Evolutionary conservation across 2,329 filamentous ascomycete genomes (phyloP).

Genomic region (Talaromyces sp.): DNA sequence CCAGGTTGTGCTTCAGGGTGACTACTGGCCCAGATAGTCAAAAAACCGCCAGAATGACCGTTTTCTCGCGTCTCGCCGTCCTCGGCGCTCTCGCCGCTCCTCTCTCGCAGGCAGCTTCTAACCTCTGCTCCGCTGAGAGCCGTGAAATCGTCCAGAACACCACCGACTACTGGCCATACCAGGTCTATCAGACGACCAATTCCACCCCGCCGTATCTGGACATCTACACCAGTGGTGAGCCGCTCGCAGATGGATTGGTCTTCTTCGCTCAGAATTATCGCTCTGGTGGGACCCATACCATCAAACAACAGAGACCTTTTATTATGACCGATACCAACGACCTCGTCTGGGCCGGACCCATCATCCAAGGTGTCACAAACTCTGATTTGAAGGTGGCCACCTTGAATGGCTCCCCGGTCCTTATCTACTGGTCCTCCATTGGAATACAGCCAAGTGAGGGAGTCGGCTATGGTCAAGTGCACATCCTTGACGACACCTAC

Average conservation of each 20-base stretch:
- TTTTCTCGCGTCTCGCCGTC: background rate
- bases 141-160: background rate
- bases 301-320: background rate
- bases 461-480: background rate
- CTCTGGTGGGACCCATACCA: background rate
- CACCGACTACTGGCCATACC: background rate
- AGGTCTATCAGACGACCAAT: background rate
- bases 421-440: background rate
- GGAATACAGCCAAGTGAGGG: background rate
- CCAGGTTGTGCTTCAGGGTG: background rate
- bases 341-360: background rate
- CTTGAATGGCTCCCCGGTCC: background rate
- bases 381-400: background rate
- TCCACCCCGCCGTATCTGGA: background rate
- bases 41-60: background rate
- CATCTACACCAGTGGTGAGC: background rate
- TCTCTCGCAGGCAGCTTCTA: background rate
- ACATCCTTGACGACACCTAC: conserved; percentile 2
- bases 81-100: background rate
- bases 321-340: conserved; percentile 2
- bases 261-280: background rate
- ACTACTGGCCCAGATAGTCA: background rate
- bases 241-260: background rate
- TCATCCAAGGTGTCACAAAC: background rate
- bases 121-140: background rate